Evolutionary conservation across 371 early-diverging fungal species (phyloP).

Genomic region (Mortierella sp.): DNA sequence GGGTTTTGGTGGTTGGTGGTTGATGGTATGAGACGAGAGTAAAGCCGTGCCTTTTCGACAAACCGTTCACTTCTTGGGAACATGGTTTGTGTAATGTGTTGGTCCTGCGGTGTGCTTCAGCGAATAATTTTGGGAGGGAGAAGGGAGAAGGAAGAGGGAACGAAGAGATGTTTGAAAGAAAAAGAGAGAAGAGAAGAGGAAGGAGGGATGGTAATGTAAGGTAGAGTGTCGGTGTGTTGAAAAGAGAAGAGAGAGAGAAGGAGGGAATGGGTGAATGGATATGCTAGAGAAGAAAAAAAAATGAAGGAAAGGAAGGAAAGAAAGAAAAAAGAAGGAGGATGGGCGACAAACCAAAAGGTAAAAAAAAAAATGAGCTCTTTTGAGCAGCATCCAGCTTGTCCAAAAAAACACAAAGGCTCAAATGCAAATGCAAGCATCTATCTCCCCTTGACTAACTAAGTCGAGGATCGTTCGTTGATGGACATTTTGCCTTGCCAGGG

Average conservation of each 20-base stretch:
- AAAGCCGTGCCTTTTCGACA: conserved; percentile 52
- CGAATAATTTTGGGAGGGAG: not conserved
- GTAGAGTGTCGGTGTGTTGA: conserved; percentile 12
- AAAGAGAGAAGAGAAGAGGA: not conserved
- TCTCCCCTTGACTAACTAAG: no score
- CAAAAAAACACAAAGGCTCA: no score
- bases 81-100: conserved; percentile 20
- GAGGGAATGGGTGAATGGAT: conserved; percentile 1
- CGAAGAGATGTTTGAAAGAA: not conserved
- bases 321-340: not conserved
- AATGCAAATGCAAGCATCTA: no score
- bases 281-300: conserved; percentile 8
- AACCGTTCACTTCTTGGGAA: conserved; percentile 56
- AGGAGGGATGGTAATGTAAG: not conserved
- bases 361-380: not conserved
- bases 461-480: no score
- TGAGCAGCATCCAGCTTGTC: not conserved
- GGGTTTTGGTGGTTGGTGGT: not conserved
- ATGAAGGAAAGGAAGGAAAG: not conserved
- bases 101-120: not conserved
- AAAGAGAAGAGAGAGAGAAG: not conserved
- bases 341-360: not conserved
- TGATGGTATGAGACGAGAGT: no score
- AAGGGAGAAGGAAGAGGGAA: not conserved
- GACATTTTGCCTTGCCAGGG: no score